Evolutionary conservation across 2,329 filamentous ascomycete species (phyloP), one percentile per base, ranked within the genome.

Genomic region (Emergomyces pasteurianus): DNA sequence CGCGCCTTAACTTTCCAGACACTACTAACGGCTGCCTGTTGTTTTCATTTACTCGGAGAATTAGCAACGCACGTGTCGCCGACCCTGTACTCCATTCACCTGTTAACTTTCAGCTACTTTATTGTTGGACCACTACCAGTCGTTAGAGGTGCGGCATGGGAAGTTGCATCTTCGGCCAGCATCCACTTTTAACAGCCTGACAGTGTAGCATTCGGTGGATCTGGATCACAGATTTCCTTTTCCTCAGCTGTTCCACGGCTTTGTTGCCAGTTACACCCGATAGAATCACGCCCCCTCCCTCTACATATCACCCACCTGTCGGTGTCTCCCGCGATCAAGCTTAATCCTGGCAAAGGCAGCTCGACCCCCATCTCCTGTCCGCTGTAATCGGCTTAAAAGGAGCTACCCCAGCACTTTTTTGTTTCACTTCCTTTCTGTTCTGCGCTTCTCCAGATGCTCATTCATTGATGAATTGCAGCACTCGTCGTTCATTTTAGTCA

Each of bases 401-500:
- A 49, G 57, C 43, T 50, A 50, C 43, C 43, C 57, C 43, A 46
- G 31, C 57, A 36, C 46, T 23, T 50, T 47, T 49, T 43, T 49
- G 6, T 34, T 49, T 26, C n/a, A n/a, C 18, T 38, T 38, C 23
- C 31, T 38, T 14, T 10, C 4, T 50, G n/a, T 58, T 23, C 31
- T 49, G 28, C 9, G 21, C 31, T 36, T 50, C 31, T 26, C 42
- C 28, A 57, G 53, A 16, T 53, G 46, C 58, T 34, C n/a, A 12
- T 36, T 50, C 36, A 18, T 43, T 49, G 21, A 28, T 50, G 38
- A 36, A 59, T 52, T n/a, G 54, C 40, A 42, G 42, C 52, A 42
- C 3, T 43, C 23, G 53, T 59, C 49, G 8, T 36, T 56, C 46
- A 23, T 55, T 31, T 47, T 60, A 34, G 54, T 49, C 38, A 73